Percentiles rank a stretch among this genome's conserved stretches.
Evolutionary conservation across 129 eudicot species (phyloP).

Genomic region (Helianthus tuberosus): DNA sequence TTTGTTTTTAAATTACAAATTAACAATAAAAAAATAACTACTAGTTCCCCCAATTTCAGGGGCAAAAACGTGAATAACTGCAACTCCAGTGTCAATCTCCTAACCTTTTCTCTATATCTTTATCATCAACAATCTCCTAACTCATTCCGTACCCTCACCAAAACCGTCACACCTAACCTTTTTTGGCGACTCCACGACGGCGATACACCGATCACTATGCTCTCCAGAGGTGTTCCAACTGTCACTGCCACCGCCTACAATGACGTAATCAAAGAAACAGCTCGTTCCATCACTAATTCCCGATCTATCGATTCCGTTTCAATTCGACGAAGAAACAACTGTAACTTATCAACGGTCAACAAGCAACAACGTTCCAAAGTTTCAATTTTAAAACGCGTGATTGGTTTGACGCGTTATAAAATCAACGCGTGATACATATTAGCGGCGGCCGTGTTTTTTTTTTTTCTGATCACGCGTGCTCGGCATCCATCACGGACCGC

Average conservation of each 20-base stretch:
- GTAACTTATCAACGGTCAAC: too few species aligned
- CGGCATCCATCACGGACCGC: too few species aligned
- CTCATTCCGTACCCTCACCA: neutral
- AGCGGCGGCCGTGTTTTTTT: too few species aligned
- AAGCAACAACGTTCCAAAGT: too few species aligned
- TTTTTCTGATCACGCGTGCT: too few species aligned
- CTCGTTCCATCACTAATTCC: constrained; percentile 17
- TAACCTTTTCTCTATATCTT: too few species aligned
- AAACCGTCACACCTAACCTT: neutral
- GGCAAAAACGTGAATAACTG: constrained; percentile 36
- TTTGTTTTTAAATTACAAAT: too few species aligned
- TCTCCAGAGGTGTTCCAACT: constrained; percentile 24
- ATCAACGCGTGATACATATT: too few species aligned
- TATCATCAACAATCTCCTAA: too few species aligned
- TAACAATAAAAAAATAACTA: too few species aligned
- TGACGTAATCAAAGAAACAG: constrained; percentile 13
- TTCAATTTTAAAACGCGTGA: too few species aligned
- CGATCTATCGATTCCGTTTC: constrained; percentile 32
- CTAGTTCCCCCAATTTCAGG: neutral
- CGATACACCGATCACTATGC: neutral
- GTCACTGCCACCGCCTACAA: constrained; percentile 20
- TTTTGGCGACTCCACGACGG: neutral
- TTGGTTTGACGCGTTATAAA: too few species aligned
- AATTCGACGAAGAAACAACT: constrained; percentile 26
- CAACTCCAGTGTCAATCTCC: constrained; percentile 26